Evolutionary conservation across 345 rosid species (phyloP), one percentile per base, ranked within the genome.

Genomic region (thale cress (Arabidopsis thaliana)): DNA sequence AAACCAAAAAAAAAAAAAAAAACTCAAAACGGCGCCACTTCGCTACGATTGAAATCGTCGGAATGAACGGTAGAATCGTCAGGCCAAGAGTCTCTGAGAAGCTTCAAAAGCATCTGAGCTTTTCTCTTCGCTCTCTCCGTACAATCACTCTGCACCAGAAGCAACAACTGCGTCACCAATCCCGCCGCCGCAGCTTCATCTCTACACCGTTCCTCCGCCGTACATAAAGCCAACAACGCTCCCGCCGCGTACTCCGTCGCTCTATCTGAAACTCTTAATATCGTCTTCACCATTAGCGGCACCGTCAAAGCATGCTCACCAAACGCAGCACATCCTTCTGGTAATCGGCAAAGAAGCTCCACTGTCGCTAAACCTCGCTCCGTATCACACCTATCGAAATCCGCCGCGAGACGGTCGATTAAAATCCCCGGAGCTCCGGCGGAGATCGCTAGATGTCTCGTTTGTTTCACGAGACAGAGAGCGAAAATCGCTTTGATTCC

Each of bases 231-330:
- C 69, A 86, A 56, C 62, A 95, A 79, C 1, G 99, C 96, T 23
- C 99, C 99, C 20, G 94, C 97, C 16, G 98, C 96, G 65, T 92
- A 85, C 86, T 95, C 99, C 44, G 99, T 90, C 20, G 98, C 98
- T 40, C 98, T 77, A 48, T 87, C 96, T 6, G 99, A 95, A 13
- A 95, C 83, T 83, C 89, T 87, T 34, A 92, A 67, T 4, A 92
- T 87, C 28, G 84, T 81, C 78, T 87, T 87, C 55, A 95, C 99
- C 44, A 95, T 78, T 49, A 92, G 52, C 53, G 93, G 92, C 16
- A 90, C 94, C n/a, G 93, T 90, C 32, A 90, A 83, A 51, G 90
- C 88, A 79, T 92, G 97, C 30, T 56, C 84, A 1, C 85, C 76
- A 8, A 92, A 85, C 23, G 93, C 98, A 22, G 84, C 69, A 57